Evolutionary conservation across 345 rosid genomes (phyloP).

Genomic region (Sisymbrium altissimum): DNA sequence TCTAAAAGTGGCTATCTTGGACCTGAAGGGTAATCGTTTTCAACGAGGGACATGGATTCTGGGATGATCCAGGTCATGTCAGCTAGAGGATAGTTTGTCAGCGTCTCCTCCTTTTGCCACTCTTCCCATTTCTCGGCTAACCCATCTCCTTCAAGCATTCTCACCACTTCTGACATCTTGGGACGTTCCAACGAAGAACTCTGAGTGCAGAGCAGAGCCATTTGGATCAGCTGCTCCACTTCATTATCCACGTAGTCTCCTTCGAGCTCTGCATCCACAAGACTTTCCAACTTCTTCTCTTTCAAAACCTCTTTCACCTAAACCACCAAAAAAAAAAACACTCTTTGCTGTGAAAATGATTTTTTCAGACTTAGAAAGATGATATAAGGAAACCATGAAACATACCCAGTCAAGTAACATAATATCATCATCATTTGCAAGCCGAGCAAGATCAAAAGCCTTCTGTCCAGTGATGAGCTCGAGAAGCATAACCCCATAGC

Average conservation of each 20-base stretch:
- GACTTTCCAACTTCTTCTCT: conserved; percentile 63
- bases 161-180: conserved; percentile 89
- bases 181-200: conserved; percentile 76
- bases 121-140: conserved; percentile 91
- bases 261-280: conserved; percentile 67
- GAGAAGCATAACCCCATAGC: conserved; percentile 97
- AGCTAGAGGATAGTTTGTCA: conserved; percentile 38
- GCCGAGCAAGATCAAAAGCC: conserved; percentile 94
- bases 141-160: conserved; percentile 95
- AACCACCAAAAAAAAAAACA: not conserved
- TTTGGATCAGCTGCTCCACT: conserved; percentile 81
- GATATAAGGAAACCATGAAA: not conserved
- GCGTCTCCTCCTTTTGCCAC: conserved; percentile 79
- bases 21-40: conserved; percentile 70
- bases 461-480: conserved; percentile 94
- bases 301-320: conserved; percentile 91
- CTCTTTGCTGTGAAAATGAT: not conserved
- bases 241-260: conserved; percentile 57
- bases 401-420: conserved; percentile 97
- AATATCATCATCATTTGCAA: conserved; percentile 88
- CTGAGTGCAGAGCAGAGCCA: conserved; percentile 84
- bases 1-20: conserved; percentile 45
- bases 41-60: conserved; percentile 59
- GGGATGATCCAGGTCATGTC: conserved; percentile 50
- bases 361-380: not conserved